Evolutionary conservation across 352 stramenopile species (phyloP), one percentile per base, ranked within the genome.

Genomic region (Globisporangium alternatum): DNA sequence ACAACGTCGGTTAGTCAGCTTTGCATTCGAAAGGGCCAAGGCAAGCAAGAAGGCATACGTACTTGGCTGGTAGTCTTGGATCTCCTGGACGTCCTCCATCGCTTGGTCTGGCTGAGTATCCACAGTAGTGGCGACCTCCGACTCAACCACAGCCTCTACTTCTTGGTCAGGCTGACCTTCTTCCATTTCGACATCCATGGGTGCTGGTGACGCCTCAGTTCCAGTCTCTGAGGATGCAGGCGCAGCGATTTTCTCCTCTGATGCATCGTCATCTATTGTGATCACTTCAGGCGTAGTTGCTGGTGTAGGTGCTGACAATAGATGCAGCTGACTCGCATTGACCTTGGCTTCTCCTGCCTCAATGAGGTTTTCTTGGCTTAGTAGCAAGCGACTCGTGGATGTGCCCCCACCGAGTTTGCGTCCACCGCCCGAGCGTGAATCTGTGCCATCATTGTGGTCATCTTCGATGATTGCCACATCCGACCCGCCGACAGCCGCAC

Each of bases 381-480:
- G n/a, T 7, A 69, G 49, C 48, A 88, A 22, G 41, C 77, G 65
- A 35, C 72, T 88, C 10, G 60, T 65, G n/a, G 48, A 66, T 28
- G 56, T 66, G 2, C 66, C 68, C 39, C 83, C 79, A 19, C 76
- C 79, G 25, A 91, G 67, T 31, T 74, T 65, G 4, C 69, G 35
- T 30, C 49, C 78, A 37, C 47, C 49, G n/a, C 44, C 65, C 5
- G 43, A 43, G 22, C 17, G 25, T n/a, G 41, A 62, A 15, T 21
- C 28, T 17, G 13, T 41, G 15, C 54, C 13, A 4, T 57, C 33
- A 37, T 69, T 60, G 30, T 70, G 60, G 17, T 70, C 45, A 21
- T 81, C 64, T 1, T 33, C 35, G n/a, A 73, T 55, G 39, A 56
- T 67, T 1, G 58, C 62, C 31, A 30, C 22, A 25, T 51, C 61